Base-by-base conservation (phyloP, 2,329 filamentous ascomycete genomes). In the Phyllosticta citriasiana region DNA sequence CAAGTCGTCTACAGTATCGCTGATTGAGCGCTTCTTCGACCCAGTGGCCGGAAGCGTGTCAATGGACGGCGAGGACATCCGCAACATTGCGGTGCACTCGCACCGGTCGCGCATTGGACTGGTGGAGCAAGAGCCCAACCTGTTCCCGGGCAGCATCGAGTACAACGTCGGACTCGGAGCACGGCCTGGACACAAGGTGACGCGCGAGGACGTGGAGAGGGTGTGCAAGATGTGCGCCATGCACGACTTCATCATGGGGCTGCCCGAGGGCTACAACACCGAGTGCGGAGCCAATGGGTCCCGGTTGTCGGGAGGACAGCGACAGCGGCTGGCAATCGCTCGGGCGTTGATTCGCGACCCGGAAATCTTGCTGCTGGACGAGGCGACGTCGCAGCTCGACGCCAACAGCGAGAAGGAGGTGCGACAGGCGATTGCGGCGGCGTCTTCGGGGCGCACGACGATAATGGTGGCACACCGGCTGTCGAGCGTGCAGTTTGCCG, bases 401-500 rank as follows among this genome's bases (percentile, higher is more conserved):
- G 75, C 77, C 30, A 74, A 75, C 52, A 77, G 73, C 22, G 78
- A 79, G 63, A 67, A 69, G 52, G 71, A 74, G 27, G 72, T 80
- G 26, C 76, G 77, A 53, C 69, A 69, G 47, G 73, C 76, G 1
- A 72, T 79, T 40, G 71, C 70, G 8, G 73, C 72, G 22, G 76
- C 75, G 14, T 71, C 74, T 4, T 69, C 71, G 53, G 77, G 73
- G 3, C 70, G 76, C 59, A 84, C 89, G 1, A 89, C 88, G 63
- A 78, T 94, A 2, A 88, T 88, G 2, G 88, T 94, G 10, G 89
- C 89, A 1, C 89, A 93, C 71, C 79, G 89, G 14, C 77, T 93
- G 56, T 86, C 86, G 0, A 93, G 88, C 12, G 85, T 92, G 22
- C 88, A 89, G 71, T 87, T 91, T 66, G 88, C 88, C 1, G 86